Conservation (phyloP, 129 eudicot genomes). For the Smallanthus sonchifolius region DNA sequence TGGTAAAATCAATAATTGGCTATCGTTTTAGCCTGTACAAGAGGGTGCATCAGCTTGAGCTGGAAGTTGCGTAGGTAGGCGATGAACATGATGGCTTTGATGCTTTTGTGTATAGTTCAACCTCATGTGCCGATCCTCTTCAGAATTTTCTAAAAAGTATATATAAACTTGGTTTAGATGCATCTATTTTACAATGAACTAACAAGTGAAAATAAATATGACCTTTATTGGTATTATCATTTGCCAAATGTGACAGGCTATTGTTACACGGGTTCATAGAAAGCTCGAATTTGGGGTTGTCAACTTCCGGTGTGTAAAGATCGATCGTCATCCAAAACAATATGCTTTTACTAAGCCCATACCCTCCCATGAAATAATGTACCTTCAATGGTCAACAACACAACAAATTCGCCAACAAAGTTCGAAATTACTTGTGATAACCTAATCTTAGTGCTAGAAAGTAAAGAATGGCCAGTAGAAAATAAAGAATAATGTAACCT, state of each 20-base stretch:
- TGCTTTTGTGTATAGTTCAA: slow-evolving; percentile 51
- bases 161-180: not conserved
- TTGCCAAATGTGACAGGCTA: slow-evolving; percentile 57
- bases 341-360: too few species aligned
- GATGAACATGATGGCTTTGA: slow-evolving; percentile 33
- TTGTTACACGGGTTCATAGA: slow-evolving; percentile 79
- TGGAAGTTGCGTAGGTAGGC: slow-evolving; percentile 82
- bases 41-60: slow-evolving; percentile 80
- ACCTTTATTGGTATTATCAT: slow-evolving; percentile 62
- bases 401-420: too few species aligned
- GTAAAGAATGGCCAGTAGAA: too few species aligned
- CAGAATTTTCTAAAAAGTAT: slow-evolving; percentile 40
- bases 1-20: not conserved
- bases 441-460: too few species aligned
- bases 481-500: too few species aligned
- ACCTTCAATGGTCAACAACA: too few species aligned
- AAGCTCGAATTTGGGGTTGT: slow-evolving; percentile 88
- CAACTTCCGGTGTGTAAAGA: slow-evolving; percentile 89
- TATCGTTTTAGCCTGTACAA: slow-evolving; percentile 60
- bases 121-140: slow-evolving; percentile 48
- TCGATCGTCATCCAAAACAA: slow-evolving; percentile 75
- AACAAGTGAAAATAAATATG: not conserved
- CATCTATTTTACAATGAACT: not conserved
- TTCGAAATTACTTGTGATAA: too few species aligned
- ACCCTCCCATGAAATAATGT: too few species aligned